These are phyloP conservation scores for Adansonia rubrostipa DNA, from an alignment of 441 rosid species.

Conservation along the genomic window DNA sequence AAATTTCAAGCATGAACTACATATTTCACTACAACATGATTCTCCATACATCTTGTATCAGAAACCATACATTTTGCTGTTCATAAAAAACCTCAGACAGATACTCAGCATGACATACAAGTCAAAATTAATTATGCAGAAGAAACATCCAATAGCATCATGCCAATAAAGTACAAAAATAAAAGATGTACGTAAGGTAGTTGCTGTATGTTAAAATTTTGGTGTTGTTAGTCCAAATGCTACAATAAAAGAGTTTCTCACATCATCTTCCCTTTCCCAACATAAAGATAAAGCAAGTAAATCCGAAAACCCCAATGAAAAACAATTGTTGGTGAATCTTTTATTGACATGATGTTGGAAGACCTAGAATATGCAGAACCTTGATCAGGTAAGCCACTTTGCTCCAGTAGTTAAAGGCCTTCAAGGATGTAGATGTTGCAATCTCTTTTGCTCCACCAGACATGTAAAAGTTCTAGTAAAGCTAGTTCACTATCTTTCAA, in stretches of 20 bases:
- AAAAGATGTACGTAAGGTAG: conserved; percentile 2
- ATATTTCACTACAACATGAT: background rate
- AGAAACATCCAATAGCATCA: background rate
- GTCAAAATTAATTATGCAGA: conserved; percentile 2
- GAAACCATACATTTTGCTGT: background rate
- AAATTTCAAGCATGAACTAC: conserved; percentile 1
- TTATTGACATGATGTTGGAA: background rate
- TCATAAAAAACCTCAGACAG: background rate
- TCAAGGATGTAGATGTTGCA: background rate
- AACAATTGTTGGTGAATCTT: background rate
- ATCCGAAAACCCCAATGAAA: background rate
- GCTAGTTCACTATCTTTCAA: background rate
- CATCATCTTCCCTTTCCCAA: conserved; percentile 5
- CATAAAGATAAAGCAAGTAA: conserved; percentile 4
- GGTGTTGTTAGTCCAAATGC: background rate
- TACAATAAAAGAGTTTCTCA: background rate
- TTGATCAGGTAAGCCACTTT: conserved; percentile 2
- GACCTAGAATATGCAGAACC: background rate
- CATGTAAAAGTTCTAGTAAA: conserved; percentile 14
- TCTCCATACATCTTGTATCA: background rate
- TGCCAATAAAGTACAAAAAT: background rate
- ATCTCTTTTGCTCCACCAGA: background rate
- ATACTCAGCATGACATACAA: background rate
- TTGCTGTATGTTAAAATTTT: background rate
- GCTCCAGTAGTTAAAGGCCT: conserved; percentile 18